Conservation (phyloP, 352 stramenopile genomes). For the Pythium folliculosum region DNA sequence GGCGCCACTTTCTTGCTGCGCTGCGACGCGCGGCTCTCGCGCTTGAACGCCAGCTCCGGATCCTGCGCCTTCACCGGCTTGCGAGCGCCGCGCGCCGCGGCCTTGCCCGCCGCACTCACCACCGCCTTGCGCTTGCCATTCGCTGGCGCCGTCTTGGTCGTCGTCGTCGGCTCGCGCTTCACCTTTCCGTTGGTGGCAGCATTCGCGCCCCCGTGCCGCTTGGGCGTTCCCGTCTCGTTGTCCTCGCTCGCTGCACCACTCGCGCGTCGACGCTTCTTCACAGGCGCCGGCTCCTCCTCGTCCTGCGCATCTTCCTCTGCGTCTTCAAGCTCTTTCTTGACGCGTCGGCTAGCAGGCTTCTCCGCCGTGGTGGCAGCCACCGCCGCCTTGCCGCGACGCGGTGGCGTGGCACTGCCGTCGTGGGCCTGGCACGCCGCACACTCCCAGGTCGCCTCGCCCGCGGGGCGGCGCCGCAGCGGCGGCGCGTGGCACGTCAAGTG, state of each 20-base stretch:
- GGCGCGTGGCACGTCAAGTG: conserved; percentile 63
- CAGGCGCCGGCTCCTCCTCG: neutral
- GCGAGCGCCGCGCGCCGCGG: neutral
- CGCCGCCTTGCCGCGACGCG: too few relatives aligned
- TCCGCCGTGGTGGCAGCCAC: too few relatives aligned
- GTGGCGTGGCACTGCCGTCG: neutral
- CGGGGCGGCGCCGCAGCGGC: conserved; percentile 48
- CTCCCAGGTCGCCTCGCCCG: conserved; percentile 39
- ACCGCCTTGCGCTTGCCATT: neutral
- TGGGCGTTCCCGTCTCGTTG: neutral
- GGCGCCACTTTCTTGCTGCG: conserved; percentile 3
- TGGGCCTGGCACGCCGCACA: conserved; percentile 38
- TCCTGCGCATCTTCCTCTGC: neutral
- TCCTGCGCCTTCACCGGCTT: conserved; percentile 26
- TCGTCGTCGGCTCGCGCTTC: neutral
- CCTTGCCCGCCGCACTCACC: neutral
- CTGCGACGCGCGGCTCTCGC: conserved; percentile 13
- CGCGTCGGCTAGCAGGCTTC: neutral
- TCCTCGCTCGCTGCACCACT: neutral
- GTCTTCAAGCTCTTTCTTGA: neutral
- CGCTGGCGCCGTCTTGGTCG: neutral
- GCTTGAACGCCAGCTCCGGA: conserved; percentile 20
- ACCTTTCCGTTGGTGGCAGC: neutral
- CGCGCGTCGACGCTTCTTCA: conserved; percentile 1
- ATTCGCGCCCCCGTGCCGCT: neutral